A percentile compares a stretch with the other conserved stretches of the same genome.
phyloP scores from a whole-genome alignment of 768 basidiomycete species.

The Leccinum truebloodii region DNA sequence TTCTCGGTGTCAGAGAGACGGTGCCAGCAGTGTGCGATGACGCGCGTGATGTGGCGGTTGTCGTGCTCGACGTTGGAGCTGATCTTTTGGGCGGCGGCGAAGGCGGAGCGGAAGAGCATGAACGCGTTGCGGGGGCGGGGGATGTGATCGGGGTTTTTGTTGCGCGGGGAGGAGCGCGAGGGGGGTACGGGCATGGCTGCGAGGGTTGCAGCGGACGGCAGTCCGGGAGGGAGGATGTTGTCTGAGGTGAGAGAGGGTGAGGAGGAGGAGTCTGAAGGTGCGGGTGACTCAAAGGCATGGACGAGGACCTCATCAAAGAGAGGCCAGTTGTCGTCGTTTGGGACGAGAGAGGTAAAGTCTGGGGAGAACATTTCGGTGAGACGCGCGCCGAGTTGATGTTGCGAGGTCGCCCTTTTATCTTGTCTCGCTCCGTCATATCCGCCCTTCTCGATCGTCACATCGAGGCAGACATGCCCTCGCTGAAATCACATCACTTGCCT shows the following conservation, averaged over 20 bases:
- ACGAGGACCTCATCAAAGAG: slow-evolving; percentile 22
- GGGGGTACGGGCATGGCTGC: slow-evolving; percentile 33
- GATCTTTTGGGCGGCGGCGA: slow-evolving; percentile 54
- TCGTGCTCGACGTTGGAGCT: slow-evolving; percentile 51
- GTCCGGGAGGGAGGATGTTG: neutral
- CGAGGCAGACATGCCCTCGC: slow-evolving; percentile 21
- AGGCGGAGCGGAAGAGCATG: slow-evolving; percentile 63
- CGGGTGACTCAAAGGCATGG: neutral
- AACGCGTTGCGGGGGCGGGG: slow-evolving; percentile 44
- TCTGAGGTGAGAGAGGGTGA: slow-evolving; percentile 14
- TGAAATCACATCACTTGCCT: slow-evolving; percentile 30
- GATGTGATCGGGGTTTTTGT: slow-evolving; percentile 42
- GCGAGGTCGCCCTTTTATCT: slow-evolving; percentile 27
- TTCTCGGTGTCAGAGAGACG: slow-evolving; percentile 51
- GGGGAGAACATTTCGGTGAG: slow-evolving; percentile 21
- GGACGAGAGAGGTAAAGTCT: slow-evolving; percentile 19
- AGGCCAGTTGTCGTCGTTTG: slow-evolving; percentile 24
- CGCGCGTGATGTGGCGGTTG: slow-evolving; percentile 58
- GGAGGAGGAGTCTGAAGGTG: neutral
- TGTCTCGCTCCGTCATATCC: neutral
- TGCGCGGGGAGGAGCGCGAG: slow-evolving; percentile 29
- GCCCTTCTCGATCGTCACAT: slow-evolving; percentile 32
- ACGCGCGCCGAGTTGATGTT: slow-evolving; percentile 4
- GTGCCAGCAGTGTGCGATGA: slow-evolving; percentile 57
- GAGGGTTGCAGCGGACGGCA: slow-evolving; percentile 23